These are phyloP conservation scores for Betula pendula DNA, from an alignment of 306 rosid species.

Conservation along the genomic window DNA sequence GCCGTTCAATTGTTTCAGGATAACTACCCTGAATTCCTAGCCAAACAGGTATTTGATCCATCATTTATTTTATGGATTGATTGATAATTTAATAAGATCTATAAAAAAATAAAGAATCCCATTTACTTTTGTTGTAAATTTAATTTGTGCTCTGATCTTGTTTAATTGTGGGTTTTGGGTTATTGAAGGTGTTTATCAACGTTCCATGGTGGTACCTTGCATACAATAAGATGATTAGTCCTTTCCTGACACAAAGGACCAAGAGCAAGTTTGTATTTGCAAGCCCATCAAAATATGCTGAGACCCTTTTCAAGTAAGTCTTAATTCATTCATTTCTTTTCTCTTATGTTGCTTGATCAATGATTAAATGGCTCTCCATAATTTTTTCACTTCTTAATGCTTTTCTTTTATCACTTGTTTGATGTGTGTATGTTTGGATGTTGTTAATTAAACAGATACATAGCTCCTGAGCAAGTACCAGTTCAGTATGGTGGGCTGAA, in stretches of 20 bases:
- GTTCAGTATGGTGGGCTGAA: constrained; percentile 87
- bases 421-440: background rate
- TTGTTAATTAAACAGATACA: constrained; percentile 48
- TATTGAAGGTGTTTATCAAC: constrained; percentile 50
- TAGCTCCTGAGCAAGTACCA: constrained; percentile 82
- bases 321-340: background rate
- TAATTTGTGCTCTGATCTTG: background rate
- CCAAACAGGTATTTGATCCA: constrained; percentile 45
- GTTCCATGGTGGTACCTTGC: constrained; percentile 68
- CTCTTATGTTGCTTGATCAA: background rate
- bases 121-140: background rate
- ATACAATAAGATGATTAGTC: constrained; percentile 48
- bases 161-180: background rate
- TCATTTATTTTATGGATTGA: no score
- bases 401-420: background rate
- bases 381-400: background rate
- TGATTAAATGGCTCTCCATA: background rate
- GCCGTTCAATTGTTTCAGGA: constrained; percentile 60
- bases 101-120: background rate
- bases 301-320: constrained; percentile 69
- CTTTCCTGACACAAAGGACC: constrained; percentile 62
- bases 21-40: constrained; percentile 61
- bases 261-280: constrained; percentile 92
- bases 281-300: constrained; percentile 75
- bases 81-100: no score